A percentile compares a stretch with the other conserved stretches of the same genome.
Evolutionary conservation across 352 stramenopile species (phyloP).

Genomic region (Phytophthora litchii): DNA sequence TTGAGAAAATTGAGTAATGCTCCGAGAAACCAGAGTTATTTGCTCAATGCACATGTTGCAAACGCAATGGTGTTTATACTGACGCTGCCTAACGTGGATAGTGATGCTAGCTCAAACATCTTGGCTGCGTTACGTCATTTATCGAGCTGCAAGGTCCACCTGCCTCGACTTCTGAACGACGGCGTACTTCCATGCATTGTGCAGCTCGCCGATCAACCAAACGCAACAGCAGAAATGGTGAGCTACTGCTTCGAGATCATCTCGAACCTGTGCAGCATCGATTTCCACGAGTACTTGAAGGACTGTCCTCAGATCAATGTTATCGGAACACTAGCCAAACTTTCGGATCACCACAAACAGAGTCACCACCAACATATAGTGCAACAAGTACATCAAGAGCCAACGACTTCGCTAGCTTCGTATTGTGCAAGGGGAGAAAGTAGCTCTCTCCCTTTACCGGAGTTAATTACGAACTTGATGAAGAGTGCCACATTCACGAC

Average conservation of each 20-base stretch:
- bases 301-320: constrained; percentile 65
- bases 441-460: constrained; percentile 33
- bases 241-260: constrained; percentile 77
- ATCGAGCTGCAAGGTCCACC: constrained; percentile 50
- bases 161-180: constrained; percentile 51
- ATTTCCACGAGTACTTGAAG: constrained; percentile 57
- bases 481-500: constrained; percentile 52
- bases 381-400: constrained; percentile 13
- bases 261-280: constrained; percentile 64
- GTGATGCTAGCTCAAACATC: constrained; percentile 48
- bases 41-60: constrained; percentile 52
- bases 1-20: constrained; percentile 70
- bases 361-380: constrained; percentile 13
- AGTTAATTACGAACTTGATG: constrained; percentile 67
- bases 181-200: constrained; percentile 61
- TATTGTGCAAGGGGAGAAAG: constrained; percentile 60
- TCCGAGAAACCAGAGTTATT: constrained; percentile 57
- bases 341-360: constrained; percentile 56
- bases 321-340: constrained; percentile 67
- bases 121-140: constrained; percentile 56
- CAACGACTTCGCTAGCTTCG: constrained; percentile 15
- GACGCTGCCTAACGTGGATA: constrained; percentile 29
- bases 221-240: constrained; percentile 38
- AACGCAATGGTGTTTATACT: constrained; percentile 61
- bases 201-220: constrained; percentile 42